phyloP scores from a whole-genome alignment of 495 filamentous ascomycete genomes.

The Podospora pseudoanserina region DNA sequence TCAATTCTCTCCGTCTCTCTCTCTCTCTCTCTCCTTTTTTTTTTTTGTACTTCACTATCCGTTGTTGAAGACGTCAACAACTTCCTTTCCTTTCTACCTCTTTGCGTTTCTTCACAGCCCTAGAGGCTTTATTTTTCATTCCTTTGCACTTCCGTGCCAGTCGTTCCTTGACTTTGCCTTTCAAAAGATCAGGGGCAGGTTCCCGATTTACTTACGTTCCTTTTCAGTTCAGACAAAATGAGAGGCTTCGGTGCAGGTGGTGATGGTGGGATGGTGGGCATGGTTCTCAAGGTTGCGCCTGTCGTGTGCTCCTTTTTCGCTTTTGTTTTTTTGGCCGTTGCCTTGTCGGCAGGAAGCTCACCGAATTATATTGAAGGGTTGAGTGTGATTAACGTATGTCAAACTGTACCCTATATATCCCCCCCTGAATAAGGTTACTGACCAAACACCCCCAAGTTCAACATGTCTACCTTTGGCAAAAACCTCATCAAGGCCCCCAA shows the following conservation, averaged over 20 bases:
- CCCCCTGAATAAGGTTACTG: conserved; percentile 4
- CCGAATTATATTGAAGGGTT: conserved; percentile 57
- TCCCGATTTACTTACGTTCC: conserved; percentile 1
- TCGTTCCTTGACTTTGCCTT: conserved; percentile 4
- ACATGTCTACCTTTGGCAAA: conserved; percentile 58
- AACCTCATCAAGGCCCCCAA: conserved; percentile 36
- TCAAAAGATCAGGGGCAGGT: conserved; percentile 7
- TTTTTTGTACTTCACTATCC: background rate
- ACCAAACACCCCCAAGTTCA: conserved; percentile 45
- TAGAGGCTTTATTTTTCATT: conserved; percentile 11
- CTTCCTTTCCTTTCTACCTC: conserved; percentile 1
- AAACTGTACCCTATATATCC: background rate
- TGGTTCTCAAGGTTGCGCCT: conserved; percentile 27
- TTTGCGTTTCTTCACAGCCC: background rate
- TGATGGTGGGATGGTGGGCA: conserved; percentile 2
- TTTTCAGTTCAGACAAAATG: conserved; percentile 9
- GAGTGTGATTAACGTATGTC: conserved; percentile 61
- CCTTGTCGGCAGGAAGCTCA: conserved; percentile 64
- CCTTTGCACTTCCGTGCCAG: conserved; percentile 2
- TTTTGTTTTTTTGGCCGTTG: conserved; percentile 63
- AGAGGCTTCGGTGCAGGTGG: conserved; percentile 8
- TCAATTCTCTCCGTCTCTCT: background rate
- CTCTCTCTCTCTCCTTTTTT: background rate
- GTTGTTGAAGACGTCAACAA: background rate
- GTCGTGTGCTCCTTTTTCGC: conserved; percentile 47